These are phyloP conservation scores for Cryptococcus sp. DNA, from an alignment of 1,284 basidiomycete genomes.

Conservation along the genomic window DNA sequence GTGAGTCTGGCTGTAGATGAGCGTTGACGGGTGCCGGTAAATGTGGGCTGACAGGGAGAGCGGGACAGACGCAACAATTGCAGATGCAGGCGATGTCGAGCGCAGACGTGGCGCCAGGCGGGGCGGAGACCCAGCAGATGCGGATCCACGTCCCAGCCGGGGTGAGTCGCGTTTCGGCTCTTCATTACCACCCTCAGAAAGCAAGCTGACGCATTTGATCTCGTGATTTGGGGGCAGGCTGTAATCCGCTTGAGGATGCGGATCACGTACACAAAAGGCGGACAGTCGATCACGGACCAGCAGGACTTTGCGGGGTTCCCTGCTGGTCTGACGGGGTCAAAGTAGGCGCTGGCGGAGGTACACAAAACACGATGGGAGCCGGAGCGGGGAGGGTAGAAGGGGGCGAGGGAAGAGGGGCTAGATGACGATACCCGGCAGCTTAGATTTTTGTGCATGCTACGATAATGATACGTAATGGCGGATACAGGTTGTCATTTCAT, in stretches of 20 bases:
- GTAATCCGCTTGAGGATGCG: slow-evolving; percentile 79
- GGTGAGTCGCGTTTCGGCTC: slow-evolving; percentile 56
- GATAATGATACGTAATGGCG: not conserved
- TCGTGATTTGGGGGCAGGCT: slow-evolving; percentile 55
- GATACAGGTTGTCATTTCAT: not conserved
- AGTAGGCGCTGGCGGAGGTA: slow-evolving; percentile 9
- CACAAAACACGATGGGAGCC: not conserved
- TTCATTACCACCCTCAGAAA: not conserved
- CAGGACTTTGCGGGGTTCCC: slow-evolving; percentile 93
- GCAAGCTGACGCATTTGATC: not conserved
- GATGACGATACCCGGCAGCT: not conserved
- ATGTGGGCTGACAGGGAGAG: slow-evolving; percentile 1
- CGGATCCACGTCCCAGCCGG: slow-evolving; percentile 82
- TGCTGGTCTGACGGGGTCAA: slow-evolving; percentile 61
- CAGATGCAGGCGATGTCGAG: slow-evolving; percentile 98
- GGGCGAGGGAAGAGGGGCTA: not conserved
- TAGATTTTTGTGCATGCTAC: slow-evolving; percentile 1
- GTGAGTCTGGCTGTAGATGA: slow-evolving; percentile 51
- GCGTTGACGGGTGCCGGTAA: not conserved
- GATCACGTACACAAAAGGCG: slow-evolving; percentile 69
- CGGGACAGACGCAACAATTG: slow-evolving; percentile 80
- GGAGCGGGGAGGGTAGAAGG: not conserved
- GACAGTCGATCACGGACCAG: slow-evolving; percentile 79
- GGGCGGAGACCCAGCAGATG: slow-evolving; percentile 91
- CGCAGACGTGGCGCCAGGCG: slow-evolving; percentile 69